Evolutionary conservation across 2,329 filamentous ascomycete genomes (phyloP).

Genomic region (Dactylella cylindrospora): DNA sequence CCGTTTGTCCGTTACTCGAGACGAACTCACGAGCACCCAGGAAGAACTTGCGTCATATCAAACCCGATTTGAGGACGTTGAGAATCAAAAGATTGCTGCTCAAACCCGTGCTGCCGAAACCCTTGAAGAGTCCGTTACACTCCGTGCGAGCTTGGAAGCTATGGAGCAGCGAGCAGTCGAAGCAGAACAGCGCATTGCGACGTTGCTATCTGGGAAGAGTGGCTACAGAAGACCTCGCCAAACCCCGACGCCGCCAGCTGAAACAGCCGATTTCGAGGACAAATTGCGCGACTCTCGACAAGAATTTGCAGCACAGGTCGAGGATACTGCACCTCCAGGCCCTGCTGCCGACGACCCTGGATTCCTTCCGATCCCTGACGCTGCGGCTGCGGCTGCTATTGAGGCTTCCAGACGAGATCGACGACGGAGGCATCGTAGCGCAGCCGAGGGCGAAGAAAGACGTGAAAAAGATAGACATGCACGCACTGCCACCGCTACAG

Average conservation of each 20-base stretch:
- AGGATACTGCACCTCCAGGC: not conserved
- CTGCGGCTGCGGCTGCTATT: constrained; percentile 17
- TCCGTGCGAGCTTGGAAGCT: constrained; percentile 32
- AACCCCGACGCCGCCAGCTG: constrained; percentile 37
- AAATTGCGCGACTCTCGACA: constrained; percentile 39
- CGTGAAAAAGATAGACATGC: constrained; percentile 17
- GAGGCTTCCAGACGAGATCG: constrained; percentile 31
- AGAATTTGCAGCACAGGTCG: constrained; percentile 18
- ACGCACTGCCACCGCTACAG: too few relatives aligned
- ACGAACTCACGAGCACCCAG: constrained; percentile 32
- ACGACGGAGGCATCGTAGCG: constrained; percentile 24
- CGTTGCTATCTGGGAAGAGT: constrained; percentile 21
- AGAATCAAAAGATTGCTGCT: constrained; percentile 37
- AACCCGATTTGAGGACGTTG: constrained; percentile 32
- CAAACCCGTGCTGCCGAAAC: constrained; percentile 41
- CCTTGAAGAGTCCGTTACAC: constrained; percentile 28
- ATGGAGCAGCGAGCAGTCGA: constrained; percentile 34
- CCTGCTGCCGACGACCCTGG: constrained; percentile 33
- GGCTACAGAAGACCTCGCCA: constrained; percentile 33
- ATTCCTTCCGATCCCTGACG: constrained; percentile 36
- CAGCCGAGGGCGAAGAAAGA: constrained; percentile 14
- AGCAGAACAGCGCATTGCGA: constrained; percentile 20
- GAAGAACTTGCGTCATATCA: constrained; percentile 35
- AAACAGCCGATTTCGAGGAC: constrained; percentile 43
- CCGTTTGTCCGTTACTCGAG: constrained; percentile 29